phyloP scores from a whole-genome alignment of 257 asterid genomes.

The Jasminum sambac region DNA sequence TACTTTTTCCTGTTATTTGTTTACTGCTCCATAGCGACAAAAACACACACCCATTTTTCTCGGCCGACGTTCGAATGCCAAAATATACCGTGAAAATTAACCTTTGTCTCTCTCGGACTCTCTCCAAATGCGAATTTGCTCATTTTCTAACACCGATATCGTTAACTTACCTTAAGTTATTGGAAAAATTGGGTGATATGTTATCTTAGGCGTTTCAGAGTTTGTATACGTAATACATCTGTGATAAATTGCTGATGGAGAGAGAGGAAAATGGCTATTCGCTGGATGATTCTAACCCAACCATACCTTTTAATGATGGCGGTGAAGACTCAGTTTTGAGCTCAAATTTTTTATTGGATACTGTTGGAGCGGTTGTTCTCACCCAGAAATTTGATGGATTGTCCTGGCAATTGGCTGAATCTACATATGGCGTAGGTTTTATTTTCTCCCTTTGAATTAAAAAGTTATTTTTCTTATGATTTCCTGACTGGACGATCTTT shows the following conservation, averaged over 20 bases:
- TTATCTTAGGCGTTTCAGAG: constrained; percentile 21
- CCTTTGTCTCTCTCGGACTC: not conserved
- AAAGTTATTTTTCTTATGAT: constrained; percentile 1
- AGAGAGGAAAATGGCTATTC: constrained; percentile 39
- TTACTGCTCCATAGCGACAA: not conserved
- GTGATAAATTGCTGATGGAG: constrained; percentile 39
- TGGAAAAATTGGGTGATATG: constrained; percentile 5
- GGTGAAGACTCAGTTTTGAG: constrained; percentile 40
- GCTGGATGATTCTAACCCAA: constrained; percentile 36
- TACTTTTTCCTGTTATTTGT: not conserved
- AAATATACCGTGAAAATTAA: not conserved
- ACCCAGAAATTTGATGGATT: constrained; percentile 52
- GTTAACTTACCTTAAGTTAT: constrained; percentile 15
- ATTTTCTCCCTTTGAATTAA: not conserved
- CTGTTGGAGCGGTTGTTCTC: constrained; percentile 71
- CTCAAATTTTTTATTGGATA: constrained; percentile 59
- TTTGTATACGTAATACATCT: constrained; percentile 7
- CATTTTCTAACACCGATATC: constrained; percentile 11
- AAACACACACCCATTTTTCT: not conserved
- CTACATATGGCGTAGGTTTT: constrained; percentile 49
- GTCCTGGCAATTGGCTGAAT: constrained; percentile 64
- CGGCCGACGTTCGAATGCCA: not conserved
- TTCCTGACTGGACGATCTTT: not conserved
- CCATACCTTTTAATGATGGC: constrained; percentile 32
- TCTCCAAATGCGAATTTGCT: not conserved